Conservation (phyloP, 768 basidiomycete species). For the Boletellus emodensis region DNA sequence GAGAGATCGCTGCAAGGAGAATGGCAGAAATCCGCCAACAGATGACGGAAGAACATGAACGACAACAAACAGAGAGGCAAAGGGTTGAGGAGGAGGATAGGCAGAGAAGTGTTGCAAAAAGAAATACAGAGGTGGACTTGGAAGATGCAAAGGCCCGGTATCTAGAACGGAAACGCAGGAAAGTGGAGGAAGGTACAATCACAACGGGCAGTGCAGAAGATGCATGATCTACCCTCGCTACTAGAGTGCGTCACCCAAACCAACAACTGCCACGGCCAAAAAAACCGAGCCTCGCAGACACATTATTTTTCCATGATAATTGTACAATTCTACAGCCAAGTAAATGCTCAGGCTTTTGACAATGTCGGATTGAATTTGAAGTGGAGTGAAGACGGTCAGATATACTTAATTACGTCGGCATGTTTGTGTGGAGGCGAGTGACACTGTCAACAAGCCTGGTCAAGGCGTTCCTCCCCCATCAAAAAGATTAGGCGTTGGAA, state of each 20-base stretch:
- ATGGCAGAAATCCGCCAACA: conserved; percentile 73
- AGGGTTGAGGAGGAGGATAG: conserved; percentile 60
- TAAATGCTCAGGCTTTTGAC: no score
- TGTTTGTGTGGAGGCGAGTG: no score
- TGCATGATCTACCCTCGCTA: not conserved
- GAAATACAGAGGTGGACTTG: conserved; percentile 74
- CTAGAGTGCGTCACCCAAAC: no score
- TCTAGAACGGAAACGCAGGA: conserved; percentile 74
- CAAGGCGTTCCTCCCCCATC: conserved; percentile 36
- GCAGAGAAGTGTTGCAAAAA: conserved; percentile 62
- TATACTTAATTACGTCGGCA: no score
- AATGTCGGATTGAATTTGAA: no score
- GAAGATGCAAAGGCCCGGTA: conserved; percentile 73
- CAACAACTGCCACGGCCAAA: no score
- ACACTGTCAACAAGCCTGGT: conserved; percentile 9
- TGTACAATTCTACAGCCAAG: no score
- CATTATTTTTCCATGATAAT: no score
- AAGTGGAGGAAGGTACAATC: conserved; percentile 45
- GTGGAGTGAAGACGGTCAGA: no score
- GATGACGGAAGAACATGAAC: conserved; percentile 68
- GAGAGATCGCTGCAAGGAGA: conserved; percentile 83
- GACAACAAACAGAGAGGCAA: conserved; percentile 52
- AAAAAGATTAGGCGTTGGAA: conserved; percentile 49
- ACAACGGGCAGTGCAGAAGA: conserved; percentile 4
- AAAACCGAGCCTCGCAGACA: no score